phyloP scores from a whole-genome alignment of 371 early-diverging fungal species.

The Capillidium heterosporum region DNA sequence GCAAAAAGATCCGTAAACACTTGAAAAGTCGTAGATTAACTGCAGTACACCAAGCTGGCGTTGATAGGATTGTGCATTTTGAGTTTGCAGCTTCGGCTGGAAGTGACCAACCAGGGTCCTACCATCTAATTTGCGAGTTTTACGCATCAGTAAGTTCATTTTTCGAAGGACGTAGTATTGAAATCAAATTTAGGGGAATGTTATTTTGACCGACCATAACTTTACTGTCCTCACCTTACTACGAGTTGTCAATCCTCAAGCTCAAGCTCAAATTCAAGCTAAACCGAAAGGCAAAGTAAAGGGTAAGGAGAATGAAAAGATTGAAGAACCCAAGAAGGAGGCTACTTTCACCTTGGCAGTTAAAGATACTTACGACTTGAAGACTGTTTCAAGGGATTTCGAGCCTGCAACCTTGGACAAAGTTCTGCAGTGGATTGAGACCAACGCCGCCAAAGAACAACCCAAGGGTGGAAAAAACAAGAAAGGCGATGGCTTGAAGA shows the following conservation, averaged over 20 bases:
- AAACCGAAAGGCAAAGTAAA: background rate
- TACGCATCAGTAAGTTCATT: conserved; percentile 50
- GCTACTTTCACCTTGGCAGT: conserved; percentile 39
- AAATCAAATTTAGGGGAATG: conserved; percentile 49
- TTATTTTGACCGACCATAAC: conserved; percentile 82
- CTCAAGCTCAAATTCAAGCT: conserved; percentile 17
- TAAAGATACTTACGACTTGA: conserved; percentile 51
- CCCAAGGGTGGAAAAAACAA: background rate
- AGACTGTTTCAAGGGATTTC: conserved; percentile 31
- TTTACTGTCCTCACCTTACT: conserved; percentile 68
- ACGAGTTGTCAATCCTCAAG: conserved; percentile 69
- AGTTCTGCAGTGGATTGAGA: conserved; percentile 18
- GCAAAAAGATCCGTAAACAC: conserved; percentile 64
- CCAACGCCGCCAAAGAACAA: background rate
- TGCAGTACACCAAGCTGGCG: conserved; percentile 66
- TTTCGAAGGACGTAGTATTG: background rate
- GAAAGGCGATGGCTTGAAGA: conserved; percentile 40
- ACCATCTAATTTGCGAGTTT: conserved; percentile 87
- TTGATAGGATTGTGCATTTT: conserved; percentile 86
- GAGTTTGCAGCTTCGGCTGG: conserved; percentile 48
- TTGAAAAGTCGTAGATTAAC: conserved; percentile 66
- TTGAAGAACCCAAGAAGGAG: background rate
- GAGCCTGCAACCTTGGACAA: conserved; percentile 31
- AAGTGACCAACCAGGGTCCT: conserved; percentile 38
- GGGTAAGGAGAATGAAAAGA: background rate